A percentile compares a stretch with the other conserved stretches of the same genome.
Conservation (phyloP, 2,329 filamentous ascomycete genomes). For the Drechslerella dactyloides region DNA sequence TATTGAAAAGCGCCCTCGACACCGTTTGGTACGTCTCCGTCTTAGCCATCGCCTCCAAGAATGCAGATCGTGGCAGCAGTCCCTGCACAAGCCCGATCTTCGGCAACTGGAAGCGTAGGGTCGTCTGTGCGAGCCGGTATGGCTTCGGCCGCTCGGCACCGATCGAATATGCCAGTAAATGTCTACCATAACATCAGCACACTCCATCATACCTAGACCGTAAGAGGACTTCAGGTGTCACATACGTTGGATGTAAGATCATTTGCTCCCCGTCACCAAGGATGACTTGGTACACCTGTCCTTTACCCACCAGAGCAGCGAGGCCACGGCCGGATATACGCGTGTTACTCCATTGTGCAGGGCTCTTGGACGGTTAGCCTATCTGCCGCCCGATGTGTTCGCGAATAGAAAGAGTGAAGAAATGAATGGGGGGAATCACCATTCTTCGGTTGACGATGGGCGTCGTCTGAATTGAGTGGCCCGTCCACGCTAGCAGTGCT, state of each 20-base stretch:
- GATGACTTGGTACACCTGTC: constrained; percentile 85
- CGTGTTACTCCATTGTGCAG: constrained; percentile 91
- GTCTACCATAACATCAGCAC: constrained; percentile 61
- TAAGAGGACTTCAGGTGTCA: not conserved
- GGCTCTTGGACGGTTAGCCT: constrained; percentile 63
- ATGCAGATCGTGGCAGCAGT: constrained; percentile 73
- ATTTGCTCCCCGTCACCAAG: constrained; percentile 85
- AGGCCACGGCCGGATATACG: constrained; percentile 86
- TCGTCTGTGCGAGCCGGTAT: constrained; percentile 83
- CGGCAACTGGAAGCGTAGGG: constrained; percentile 78
- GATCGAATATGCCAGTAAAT: constrained; percentile 87
- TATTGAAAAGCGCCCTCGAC: constrained; percentile 68
- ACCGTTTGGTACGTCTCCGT: constrained; percentile 75
- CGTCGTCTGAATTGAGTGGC: constrained; percentile 77
- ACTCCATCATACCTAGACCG: not conserved
- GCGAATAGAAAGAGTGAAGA: not conserved
- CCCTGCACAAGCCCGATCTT: constrained; percentile 65
- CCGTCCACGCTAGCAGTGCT: constrained; percentile 94
- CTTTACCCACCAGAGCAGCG: constrained; percentile 80
- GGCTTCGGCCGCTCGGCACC: constrained; percentile 73
- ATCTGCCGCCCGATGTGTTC: not conserved
- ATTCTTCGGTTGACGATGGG: constrained; percentile 77
- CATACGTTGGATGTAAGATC: constrained; percentile 77
- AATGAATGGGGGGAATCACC: constrained; percentile 57
- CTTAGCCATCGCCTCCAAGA: constrained; percentile 74